Evolutionary conservation across 1,284 basidiomycete species (phyloP), one percentile per base, ranked within the genome.

Genomic region (Cutaneotrichosporon cutaneum): DNA sequence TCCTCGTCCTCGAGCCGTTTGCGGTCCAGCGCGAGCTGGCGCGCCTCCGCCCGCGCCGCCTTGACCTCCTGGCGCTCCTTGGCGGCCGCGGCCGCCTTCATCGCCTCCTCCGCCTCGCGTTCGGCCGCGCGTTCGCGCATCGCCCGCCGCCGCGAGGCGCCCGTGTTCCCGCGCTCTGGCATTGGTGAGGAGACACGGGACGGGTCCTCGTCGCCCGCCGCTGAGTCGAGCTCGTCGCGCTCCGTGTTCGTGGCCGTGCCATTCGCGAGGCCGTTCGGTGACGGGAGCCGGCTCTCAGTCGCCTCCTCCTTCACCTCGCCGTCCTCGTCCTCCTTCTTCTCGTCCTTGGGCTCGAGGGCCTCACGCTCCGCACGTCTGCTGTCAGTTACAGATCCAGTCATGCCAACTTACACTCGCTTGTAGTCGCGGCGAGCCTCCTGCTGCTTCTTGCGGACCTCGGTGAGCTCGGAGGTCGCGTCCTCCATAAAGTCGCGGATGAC

Each of bases 381-480:
- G 51, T 59, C 32, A 62, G 58, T 39, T 21, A 24, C 26, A 9
- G 9, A 18, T 8, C n/a, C 18, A 2, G 22, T 26, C 22, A 21
- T 24, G 24, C 45, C 45, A 32, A 86, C 91, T 81, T 76, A 93
- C 91, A 88, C 84, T 73, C 89, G 87, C 78, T 92, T 94, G 80
- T 89, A 89, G 69, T 88, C 83, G 64, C 94, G 84, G 77, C 94
- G 94, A 57, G 94, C 86, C 68, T 99, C 95, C 39, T 95, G 91
- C 77, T 94, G 92, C 77, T 95, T 92, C 81, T 99, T 99, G 67
- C 95, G 82, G 56, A 96, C 82, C 48, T 94, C 90, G 11, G 96
- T 98, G 63, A 99, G 80, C 67, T 89, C 87, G 68, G 89, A 85
- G 71, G 94, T 94, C 71, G 90, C 92, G 58, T 87, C 85, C 70